Base-by-base conservation (phyloP, 306 rosid genomes). In the Trifolium pratense region DNA sequence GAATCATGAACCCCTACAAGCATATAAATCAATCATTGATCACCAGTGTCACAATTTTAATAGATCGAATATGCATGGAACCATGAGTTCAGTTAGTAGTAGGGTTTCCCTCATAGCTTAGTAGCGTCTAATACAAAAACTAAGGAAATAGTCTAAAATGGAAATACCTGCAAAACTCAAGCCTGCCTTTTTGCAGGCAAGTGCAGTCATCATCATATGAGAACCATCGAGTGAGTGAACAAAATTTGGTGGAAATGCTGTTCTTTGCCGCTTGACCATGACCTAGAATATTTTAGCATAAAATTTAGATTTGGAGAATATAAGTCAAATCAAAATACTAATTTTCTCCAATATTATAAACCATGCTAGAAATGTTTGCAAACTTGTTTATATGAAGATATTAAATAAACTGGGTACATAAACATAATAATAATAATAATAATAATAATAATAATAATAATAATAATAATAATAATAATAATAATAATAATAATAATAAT, bases 161-260 rank as follows among this genome's bases (percentile, higher is more conserved):
- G 58, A 64, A 80, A 53, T 64, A 93, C 98, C 98, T 78, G 98
- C 98, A 81, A 93, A 93, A 80, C 74, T 86, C 68, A 93, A 73
- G 78, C 96, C 94, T 43, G 87, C 92, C 60, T 64, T 83, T 80
- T 85, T 84, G 86, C 98, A 89, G 82, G 95, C 91, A 78, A 85
- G 79, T n/a, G 98, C 97, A n/a, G 98, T 93, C 98, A 91, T 93
- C 98, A 93, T 93, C 98, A 93, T 93, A 83, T 93, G 98, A 80
- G 98, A 88, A 68, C 97, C 90, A 78, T 93, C 98, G 0, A 93
- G 98, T 49, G 98, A 93, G 84, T 93, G 98, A 77, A 93, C 92
- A 84, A 93, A 91, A 78, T 93, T 93, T 51, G 98, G 98, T 4
- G 98, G 98, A 75, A 93, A 93, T 11, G 98, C 96, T 16, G 97